These are phyloP conservation scores for Wickerhamiella infanticola DNA, from an alignment of 1,139 yeast species.

Conservation along the genomic window DNA sequence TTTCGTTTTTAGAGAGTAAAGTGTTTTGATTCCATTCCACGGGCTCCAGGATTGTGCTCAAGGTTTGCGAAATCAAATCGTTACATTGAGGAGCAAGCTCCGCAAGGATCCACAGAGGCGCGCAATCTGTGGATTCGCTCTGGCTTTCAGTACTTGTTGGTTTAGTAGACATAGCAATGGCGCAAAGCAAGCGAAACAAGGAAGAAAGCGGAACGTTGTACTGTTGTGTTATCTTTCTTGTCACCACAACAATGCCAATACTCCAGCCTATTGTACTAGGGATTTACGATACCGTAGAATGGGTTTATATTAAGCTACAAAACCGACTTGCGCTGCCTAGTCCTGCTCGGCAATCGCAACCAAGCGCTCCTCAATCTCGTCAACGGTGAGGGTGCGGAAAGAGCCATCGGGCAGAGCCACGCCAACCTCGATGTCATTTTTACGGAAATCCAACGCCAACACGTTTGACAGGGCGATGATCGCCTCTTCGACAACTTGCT, in stretches of 20 bases:
- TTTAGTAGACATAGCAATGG: too few relatives aligned
- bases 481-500: constrained; percentile 75
- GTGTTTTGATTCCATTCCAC: too few relatives aligned
- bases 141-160: too few relatives aligned
- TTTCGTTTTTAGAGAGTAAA: too few relatives aligned
- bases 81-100: too few relatives aligned
- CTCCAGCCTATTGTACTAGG: constrained; percentile 2
- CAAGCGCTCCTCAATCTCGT: constrained; percentile 86
- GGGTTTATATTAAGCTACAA: background rate
- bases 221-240: background rate
- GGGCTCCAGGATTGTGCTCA: too few relatives aligned
- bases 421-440: constrained; percentile 85
- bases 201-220: background rate
- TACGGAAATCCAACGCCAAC: constrained; percentile 83
- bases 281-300: background rate
- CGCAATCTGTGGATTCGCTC: too few relatives aligned
- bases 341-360: constrained; percentile 94
- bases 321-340: constrained; percentile 23
- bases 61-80: too few relatives aligned
- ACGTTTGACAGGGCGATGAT: constrained; percentile 74
- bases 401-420: constrained; percentile 46
- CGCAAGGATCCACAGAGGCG: too few relatives aligned
- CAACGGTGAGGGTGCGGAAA: constrained; percentile 59
- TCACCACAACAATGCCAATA: constrained; percentile 2
- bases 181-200: too few relatives aligned